Evolutionary conservation across 2,329 filamentous ascomycete genomes (phyloP).

Genomic region (Penicillium sp.): DNA sequence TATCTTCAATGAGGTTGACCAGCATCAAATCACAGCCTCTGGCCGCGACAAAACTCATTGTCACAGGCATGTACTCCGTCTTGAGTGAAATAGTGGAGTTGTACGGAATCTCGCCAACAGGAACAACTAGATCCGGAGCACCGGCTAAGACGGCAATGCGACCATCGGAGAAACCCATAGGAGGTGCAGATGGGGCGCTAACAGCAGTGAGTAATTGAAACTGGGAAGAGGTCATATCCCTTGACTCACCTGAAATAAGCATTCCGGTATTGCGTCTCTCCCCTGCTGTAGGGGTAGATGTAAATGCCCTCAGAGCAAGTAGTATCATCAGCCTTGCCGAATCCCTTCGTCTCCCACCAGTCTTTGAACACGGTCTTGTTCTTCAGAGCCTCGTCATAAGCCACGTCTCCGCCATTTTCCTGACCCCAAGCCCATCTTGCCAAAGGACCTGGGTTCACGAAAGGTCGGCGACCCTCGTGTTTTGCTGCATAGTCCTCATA

Average conservation of each 20-base stretch:
- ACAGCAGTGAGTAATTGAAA: neutral
- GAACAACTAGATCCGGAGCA: conserved; percentile 31
- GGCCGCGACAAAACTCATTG: conserved; percentile 31
- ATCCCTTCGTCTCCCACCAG: conserved; percentile 36
- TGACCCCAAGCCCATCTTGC: conserved; percentile 25
- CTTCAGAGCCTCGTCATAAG: conserved; percentile 26
- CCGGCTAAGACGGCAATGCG: conserved; percentile 27
- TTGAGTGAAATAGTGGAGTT: conserved; percentile 27
- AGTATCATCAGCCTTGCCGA: conserved; percentile 17
- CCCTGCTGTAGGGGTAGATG: conserved; percentile 27
- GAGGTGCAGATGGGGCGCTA: conserved; percentile 16
- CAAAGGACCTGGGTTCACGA: conserved; percentile 32
- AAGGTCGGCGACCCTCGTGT: conserved; percentile 27
- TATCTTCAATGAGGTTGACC: conserved; percentile 28
- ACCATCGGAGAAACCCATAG: conserved; percentile 22
- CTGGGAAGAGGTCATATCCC: neutral
- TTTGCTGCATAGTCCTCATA: conserved; percentile 26
- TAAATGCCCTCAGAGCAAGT: conserved; percentile 37
- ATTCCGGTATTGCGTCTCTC: conserved; percentile 23
- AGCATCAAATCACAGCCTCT: conserved; percentile 37
- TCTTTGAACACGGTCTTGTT: conserved; percentile 36
- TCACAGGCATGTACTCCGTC: conserved; percentile 36
- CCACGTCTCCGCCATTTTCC: conserved; percentile 14
- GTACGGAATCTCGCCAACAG: conserved; percentile 27
- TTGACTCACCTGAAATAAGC: conserved; percentile 13